Evolutionary conservation across 1,284 basidiomycete genomes (phyloP).

Genomic region (Pseudomicrostroma phylloplanum): DNA sequence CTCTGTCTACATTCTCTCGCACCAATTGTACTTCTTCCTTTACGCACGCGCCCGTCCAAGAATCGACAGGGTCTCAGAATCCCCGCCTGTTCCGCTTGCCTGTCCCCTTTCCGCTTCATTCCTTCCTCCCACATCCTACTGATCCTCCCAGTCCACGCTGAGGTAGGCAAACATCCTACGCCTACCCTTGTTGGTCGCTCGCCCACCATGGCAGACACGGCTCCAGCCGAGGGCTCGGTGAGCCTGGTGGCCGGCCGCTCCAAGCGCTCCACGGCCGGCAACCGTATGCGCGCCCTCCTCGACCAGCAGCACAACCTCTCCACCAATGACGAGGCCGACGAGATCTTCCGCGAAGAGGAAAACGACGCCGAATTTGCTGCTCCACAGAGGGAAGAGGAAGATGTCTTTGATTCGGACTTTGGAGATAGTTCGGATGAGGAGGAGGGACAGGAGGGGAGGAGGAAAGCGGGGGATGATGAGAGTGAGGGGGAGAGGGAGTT

Average conservation of each 20-base stretch:
- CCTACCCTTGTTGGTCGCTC: too few relatives aligned
- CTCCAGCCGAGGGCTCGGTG: too few relatives aligned
- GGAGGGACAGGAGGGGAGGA: constrained; percentile 17
- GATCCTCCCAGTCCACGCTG: too few relatives aligned
- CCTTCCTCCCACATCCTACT: too few relatives aligned
- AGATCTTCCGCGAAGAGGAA: constrained; percentile 41
- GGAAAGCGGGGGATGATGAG: constrained; percentile 20
- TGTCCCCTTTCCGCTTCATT: too few relatives aligned
- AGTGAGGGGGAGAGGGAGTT: constrained; percentile 26
- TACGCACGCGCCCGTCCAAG: too few relatives aligned
- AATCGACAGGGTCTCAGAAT: too few relatives aligned
- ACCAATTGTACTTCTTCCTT: too few relatives aligned
- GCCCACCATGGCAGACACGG: too few relatives aligned
- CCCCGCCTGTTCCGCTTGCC: too few relatives aligned
- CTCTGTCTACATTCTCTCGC: too few relatives aligned
- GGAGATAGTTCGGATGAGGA: constrained; percentile 29
- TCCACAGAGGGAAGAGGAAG: constrained; percentile 26
- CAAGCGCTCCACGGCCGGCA: constrained; percentile 30
- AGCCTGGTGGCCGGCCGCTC: constrained; percentile 11
- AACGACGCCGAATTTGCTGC: constrained; percentile 38
- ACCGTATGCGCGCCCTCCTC: constrained; percentile 38
- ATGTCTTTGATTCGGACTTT: constrained; percentile 43
- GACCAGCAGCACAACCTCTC: constrained; percentile 25
- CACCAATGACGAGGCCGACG: constrained; percentile 23
- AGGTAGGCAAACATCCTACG: too few relatives aligned